A percentile compares a stretch with the other conserved stretches of the same genome.
These are phyloP conservation scores for Urostyla sp. DNA, from an alignment of 73 alveolate genomes.

Conservation along the genomic window DNA sequence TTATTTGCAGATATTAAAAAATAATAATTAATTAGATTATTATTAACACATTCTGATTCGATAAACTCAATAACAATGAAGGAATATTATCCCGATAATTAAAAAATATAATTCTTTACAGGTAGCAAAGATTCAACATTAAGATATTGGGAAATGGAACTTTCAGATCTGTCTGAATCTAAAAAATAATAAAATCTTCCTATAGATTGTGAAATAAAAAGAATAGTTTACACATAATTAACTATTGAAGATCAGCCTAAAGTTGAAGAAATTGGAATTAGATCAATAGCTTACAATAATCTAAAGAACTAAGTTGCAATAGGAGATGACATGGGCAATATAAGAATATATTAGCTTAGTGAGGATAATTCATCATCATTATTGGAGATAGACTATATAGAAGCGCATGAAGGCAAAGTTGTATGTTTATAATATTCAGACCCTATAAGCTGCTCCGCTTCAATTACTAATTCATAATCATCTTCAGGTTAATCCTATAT, in stretches of 20 bases:
- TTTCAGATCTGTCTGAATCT: neutral
- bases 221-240: constrained; percentile 8
- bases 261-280: constrained; percentile 17
- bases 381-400: constrained; percentile 11
- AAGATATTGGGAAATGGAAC: constrained; percentile 18
- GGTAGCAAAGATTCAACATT: constrained; percentile 38
- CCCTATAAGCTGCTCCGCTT: neutral
- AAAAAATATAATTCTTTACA: constrained; percentile 15
- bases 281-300: constrained; percentile 28
- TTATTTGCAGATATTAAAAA: neutral
- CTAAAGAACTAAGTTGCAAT: constrained; percentile 39
- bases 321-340: constrained; percentile 50
- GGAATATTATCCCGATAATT: neutral
- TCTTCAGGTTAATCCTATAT: constrained; percentile 6
- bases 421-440: constrained; percentile 20
- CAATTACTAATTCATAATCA: no score
- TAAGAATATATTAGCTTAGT: constrained; percentile 37
- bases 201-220: constrained; percentile 23
- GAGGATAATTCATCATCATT: constrained; percentile 17
- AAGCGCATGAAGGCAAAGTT: constrained; percentile 58
- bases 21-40: neutral
- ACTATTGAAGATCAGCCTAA: neutral
- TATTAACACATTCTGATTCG: constrained; percentile 19
- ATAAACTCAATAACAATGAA: constrained; percentile 9
- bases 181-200: neutral